Evolutionary conservation across 495 filamentous ascomycete genomes (phyloP).

Genomic region (Penicillium daleae): DNA sequence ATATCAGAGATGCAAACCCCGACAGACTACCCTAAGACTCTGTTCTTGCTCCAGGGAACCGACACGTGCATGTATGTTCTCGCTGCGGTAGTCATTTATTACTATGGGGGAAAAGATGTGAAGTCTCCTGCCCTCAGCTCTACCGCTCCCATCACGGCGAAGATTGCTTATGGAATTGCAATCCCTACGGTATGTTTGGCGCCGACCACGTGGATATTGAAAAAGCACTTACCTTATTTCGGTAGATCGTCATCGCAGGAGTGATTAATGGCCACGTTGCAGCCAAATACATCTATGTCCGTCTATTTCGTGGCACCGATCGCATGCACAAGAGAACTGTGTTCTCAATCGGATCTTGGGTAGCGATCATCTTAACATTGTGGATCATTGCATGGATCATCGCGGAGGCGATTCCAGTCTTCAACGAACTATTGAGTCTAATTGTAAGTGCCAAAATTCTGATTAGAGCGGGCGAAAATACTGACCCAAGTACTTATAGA

Average conservation of each 20-base stretch:
- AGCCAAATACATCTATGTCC: constrained; percentile 10
- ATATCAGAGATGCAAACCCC: constrained; percentile 69
- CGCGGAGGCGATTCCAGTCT: constrained; percentile 13
- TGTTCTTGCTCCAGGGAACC: constrained; percentile 57
- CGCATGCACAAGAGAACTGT: constrained; percentile 8
- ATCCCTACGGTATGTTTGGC: constrained; percentile 54
- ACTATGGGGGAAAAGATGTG: constrained; percentile 63
- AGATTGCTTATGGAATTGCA: constrained; percentile 68
- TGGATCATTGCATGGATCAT: constrained; percentile 18
- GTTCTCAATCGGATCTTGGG: constrained; percentile 9
- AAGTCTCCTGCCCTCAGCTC: constrained; percentile 67
- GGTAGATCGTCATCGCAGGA: constrained; percentile 9
- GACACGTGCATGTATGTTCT: constrained; percentile 61
- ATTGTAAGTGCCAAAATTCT: constrained; percentile 2
- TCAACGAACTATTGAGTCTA: constrained; percentile 13
- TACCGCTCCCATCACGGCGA: constrained; percentile 57
- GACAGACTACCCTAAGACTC: constrained; percentile 59
- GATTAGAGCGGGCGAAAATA: not conserved
- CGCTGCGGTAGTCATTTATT: constrained; percentile 53
- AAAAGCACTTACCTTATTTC: not conserved
- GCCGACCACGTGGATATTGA: accelerated
- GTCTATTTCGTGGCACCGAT: constrained; percentile 6
- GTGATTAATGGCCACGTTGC: constrained; percentile 13
- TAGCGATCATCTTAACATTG: constrained; percentile 3
- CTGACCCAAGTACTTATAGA: constrained; percentile 38